phyloP scores from a whole-genome alignment of 192 early-diverging fungal species.

The Paraglomus brasilianum region DNA sequence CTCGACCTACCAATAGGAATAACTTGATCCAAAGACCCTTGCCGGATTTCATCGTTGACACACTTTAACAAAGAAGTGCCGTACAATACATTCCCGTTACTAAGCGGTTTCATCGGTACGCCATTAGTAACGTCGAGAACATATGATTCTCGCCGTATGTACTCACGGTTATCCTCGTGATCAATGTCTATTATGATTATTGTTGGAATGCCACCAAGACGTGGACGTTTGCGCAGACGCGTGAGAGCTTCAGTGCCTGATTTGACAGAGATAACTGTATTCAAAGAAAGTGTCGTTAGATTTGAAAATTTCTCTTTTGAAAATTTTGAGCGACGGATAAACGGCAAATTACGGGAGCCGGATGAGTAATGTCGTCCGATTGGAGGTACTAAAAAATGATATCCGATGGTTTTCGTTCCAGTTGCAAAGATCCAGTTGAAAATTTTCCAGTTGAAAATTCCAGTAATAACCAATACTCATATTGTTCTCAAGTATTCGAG shows the following conservation, averaged over 20 bases:
- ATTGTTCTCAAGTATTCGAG: no score
- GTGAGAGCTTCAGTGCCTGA: constrained; percentile 18
- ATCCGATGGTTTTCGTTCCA: no score
- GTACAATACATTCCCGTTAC: constrained; percentile 17
- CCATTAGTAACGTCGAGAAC: background rate
- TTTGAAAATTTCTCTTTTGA: no score
- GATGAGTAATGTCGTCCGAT: no score
- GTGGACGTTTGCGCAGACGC: background rate
- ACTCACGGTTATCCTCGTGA: constrained; percentile 22
- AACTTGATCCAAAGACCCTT: constrained; percentile 36
- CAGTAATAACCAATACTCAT: no score
- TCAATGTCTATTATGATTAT: constrained; percentile 29
- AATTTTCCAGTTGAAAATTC: no score
- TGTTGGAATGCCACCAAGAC: background rate
- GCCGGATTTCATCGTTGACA: constrained; percentile 32
- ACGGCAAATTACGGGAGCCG: no score
- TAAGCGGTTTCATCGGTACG: background rate
- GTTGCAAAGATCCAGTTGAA: no score
- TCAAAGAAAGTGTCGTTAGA: background rate
- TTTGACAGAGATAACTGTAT: constrained; percentile 19
- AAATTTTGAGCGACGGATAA: no score
- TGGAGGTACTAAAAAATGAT: no score
- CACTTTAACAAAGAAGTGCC: constrained; percentile 38
- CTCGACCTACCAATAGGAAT: constrained; percentile 38
- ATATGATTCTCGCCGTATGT: constrained; percentile 16